A percentile compares a stretch with the other conserved stretches of the same genome.
Evolutionary conservation across 495 filamentous ascomycete species (phyloP).

Genomic region (Trichoderma virens): DNA sequence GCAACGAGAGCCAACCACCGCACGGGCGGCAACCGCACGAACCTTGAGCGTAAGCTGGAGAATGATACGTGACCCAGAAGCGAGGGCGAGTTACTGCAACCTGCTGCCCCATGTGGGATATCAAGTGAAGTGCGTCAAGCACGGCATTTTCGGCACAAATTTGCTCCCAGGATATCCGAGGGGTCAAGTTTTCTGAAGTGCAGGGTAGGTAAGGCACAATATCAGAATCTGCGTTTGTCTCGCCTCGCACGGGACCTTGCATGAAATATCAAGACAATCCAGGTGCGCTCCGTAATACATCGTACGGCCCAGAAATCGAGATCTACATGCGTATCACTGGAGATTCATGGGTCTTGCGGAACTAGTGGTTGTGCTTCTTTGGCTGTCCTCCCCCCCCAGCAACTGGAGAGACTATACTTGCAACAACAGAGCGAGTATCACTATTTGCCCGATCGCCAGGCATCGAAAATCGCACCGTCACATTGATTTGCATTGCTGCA

Average conservation of each 20-base stretch:
- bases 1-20: not conserved
- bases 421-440: not conserved
- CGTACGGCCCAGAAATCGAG: not conserved
- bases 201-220: not conserved
- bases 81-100: not conserved
- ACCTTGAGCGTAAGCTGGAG: not conserved
- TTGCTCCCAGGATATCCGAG: not conserved
- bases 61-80: not conserved
- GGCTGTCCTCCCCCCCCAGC: not conserved
- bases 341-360: not conserved
- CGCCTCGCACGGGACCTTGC: slow-evolving; percentile 4
- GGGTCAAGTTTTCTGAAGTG: not conserved
- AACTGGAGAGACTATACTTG: not conserved
- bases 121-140: not conserved
- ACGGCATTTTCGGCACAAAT: not conserved
- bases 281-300: too few species aligned
- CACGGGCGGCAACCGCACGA: not conserved
- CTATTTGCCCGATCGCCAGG: not conserved
- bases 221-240: not conserved
- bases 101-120: not conserved
- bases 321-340: not conserved
- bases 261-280: not conserved
- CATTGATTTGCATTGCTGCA: not conserved
- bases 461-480: not conserved
- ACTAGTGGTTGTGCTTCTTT: not conserved